Conservation (phyloP, 2,329 filamentous ascomycete genomes). For the Aciculosporium take region DNA sequence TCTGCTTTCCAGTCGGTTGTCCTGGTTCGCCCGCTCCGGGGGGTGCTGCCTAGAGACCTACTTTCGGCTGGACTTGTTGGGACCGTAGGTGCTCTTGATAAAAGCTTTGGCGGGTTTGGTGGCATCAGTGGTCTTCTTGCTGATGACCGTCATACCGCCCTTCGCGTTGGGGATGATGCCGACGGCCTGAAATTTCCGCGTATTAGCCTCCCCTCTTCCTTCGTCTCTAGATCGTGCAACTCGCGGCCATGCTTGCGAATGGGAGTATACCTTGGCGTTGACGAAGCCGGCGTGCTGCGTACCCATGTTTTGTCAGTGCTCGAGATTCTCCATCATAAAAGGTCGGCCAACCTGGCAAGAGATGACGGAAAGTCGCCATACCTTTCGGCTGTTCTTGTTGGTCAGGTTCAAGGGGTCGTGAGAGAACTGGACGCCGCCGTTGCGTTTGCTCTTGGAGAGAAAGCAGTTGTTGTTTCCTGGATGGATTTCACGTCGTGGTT, state of each 20-base stretch:
- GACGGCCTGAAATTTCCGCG: conserved; percentile 49
- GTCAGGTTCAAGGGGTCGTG: conserved; percentile 85
- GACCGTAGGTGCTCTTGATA: conserved; percentile 53
- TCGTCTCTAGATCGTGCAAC: neutral
- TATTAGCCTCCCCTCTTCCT: conserved; percentile 8
- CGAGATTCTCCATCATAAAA: neutral
- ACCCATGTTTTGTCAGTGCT: conserved; percentile 21
- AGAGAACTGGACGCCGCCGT: conserved; percentile 78
- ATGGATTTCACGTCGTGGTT: neutral
- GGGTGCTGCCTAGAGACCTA: conserved; percentile 15
- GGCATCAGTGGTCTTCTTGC: conserved; percentile 64
- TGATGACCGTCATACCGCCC: conserved; percentile 65
- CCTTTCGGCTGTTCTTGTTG: conserved; percentile 88
- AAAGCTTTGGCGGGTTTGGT: conserved; percentile 59
- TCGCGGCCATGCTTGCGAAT: conserved; percentile 1
- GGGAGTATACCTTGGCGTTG: conserved; percentile 66
- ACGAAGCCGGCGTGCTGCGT: conserved; percentile 75
- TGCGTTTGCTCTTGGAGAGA: conserved; percentile 76
- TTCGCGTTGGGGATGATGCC: conserved; percentile 63
- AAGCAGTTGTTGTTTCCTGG: conserved; percentile 83
- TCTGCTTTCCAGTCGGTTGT: neutral
- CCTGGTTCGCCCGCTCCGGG: neutral
- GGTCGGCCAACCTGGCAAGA: neutral
- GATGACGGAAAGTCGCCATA: conserved; percentile 23
- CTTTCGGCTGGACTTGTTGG: conserved; percentile 64